Evolutionary conservation across 2,329 filamentous ascomycete species (phyloP), one percentile per base, ranked within the genome.

Genomic region (Talaromyces amestolkiae): DNA sequence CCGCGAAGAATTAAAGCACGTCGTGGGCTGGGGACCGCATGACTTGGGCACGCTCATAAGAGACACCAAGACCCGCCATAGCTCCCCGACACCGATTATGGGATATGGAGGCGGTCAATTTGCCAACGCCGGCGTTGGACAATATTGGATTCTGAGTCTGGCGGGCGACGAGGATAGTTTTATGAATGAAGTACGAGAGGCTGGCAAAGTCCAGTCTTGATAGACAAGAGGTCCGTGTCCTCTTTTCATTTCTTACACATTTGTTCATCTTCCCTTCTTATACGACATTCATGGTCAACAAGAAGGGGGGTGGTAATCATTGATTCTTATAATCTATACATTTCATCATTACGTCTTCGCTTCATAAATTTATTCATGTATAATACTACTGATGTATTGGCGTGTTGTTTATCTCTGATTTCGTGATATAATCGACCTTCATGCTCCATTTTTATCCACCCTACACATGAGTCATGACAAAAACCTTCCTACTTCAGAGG

Each of bases 101-200:
- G 77, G 76, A 3, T 78, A 77, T 58, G 75, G 73, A 24, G 76
- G 75, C 37, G 75, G 75, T 11, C 65, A 66, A 58, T 73, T 79
- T 61, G 69, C 74, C 58, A 76, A 76, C 65, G 69, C 74, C 13
- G 73, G 74, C 41, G 72, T 74, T 47, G 79, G 76, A 33, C 76
- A 79, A 66, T 79, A 81, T 67, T 81, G 78, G 78, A 70, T 79
- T 60, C 67, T 80, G 43, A 74, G 73, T 37, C 67, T 74, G 47
- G 72, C 75, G 22, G 76, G 78, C 13, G 70, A 78, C 66, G 78
- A 80, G 62, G 78, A 81, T 65, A 75, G 74, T 24, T 81, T 81
- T 67, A 78, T 81, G 69, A 71, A 73, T 58, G 77, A 78, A 60
- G 77, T 81, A 33, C 72, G 77, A 27, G 77, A 80, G 65, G 79